Evolutionary conservation across 2,329 filamentous ascomycete species (phyloP).

Genomic region (Penicillium olsonii): DNA sequence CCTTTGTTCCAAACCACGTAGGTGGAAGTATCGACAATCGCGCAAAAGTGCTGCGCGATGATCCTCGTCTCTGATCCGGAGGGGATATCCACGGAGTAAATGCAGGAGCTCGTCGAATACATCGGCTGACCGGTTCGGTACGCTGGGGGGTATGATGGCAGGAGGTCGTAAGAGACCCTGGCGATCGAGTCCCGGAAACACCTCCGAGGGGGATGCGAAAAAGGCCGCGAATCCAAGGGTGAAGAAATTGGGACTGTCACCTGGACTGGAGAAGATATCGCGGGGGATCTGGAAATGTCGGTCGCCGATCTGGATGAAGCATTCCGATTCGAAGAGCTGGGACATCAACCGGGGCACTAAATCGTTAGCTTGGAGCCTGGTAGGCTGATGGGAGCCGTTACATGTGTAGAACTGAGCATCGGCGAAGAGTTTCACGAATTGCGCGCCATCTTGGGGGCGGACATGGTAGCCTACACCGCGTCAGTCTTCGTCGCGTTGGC

Average conservation of each 20-base stretch:
- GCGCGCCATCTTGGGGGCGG: constrained; percentile 73
- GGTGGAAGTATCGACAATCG: constrained; percentile 90
- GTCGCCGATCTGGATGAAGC: constrained; percentile 88
- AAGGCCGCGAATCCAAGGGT: constrained; percentile 85
- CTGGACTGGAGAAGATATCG: constrained; percentile 79
- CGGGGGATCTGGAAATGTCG: constrained; percentile 87
- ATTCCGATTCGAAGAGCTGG: constrained; percentile 86
- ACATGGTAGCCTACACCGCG: constrained; percentile 71
- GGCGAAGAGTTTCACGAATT: constrained; percentile 90
- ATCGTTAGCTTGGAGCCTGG: not conserved
- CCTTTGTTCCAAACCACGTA: constrained; percentile 86
- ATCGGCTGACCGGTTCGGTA: constrained; percentile 79
- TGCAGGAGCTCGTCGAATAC: constrained; percentile 81
- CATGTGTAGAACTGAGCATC: constrained; percentile 93
- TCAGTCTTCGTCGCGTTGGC: constrained; percentile 5
- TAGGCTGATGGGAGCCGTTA: constrained; percentile 45
- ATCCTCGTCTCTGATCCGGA: constrained; percentile 72
- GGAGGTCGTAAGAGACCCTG: constrained; percentile 80
- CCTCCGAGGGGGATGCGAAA: constrained; percentile 75
- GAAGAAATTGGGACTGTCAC: constrained; percentile 96
- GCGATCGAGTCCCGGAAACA: constrained; percentile 83
- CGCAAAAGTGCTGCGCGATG: constrained; percentile 77
- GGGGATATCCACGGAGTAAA: constrained; percentile 78
- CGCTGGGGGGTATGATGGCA: constrained; percentile 77
- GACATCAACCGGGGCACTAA: constrained; percentile 83